phyloP scores from a whole-genome alignment of 345 rosid species.

The Garcia nutans region DNA sequence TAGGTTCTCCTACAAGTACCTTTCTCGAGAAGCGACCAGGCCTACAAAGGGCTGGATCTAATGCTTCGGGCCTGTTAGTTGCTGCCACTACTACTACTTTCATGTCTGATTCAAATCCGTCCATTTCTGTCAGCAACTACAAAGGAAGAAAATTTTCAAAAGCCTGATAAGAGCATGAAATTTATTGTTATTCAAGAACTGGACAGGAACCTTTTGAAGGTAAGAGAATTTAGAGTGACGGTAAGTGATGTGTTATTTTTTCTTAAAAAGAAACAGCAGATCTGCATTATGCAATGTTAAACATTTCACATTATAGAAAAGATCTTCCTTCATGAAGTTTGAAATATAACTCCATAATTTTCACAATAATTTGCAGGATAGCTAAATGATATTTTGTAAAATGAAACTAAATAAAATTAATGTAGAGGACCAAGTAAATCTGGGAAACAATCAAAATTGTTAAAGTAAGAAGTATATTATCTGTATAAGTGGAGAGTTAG shows the following conservation, averaged over 20 bases:
- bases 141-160: slow-evolving; percentile 20
- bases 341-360: not conserved
- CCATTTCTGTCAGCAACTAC: slow-evolving; percentile 98
- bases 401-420: not conserved
- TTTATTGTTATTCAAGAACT: not conserved
- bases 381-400: not conserved
- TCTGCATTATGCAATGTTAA: not conserved
- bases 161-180: not conserved
- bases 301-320: not conserved
- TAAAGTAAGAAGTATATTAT: too few relatives aligned
- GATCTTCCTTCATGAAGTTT: not conserved
- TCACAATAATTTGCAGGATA: not conserved
- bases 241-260: not conserved
- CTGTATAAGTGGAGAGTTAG: too few relatives aligned
- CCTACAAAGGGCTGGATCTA: slow-evolving; percentile 92
- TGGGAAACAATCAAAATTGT: slow-evolving; percentile 6
- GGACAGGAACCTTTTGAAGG: not conserved
- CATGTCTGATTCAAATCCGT: slow-evolving; percentile 83
- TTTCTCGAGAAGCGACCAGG: slow-evolving; percentile 98
- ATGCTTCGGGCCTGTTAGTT: slow-evolving; percentile 91
- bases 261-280: not conserved
- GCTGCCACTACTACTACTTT: slow-evolving; percentile 90
- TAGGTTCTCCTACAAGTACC: slow-evolving; percentile 87
- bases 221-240: not conserved
- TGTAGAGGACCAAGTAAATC: not conserved